Base-by-base conservation (phyloP, 1,284 basidiomycete species). In the Naganishia cerealis region DNA sequence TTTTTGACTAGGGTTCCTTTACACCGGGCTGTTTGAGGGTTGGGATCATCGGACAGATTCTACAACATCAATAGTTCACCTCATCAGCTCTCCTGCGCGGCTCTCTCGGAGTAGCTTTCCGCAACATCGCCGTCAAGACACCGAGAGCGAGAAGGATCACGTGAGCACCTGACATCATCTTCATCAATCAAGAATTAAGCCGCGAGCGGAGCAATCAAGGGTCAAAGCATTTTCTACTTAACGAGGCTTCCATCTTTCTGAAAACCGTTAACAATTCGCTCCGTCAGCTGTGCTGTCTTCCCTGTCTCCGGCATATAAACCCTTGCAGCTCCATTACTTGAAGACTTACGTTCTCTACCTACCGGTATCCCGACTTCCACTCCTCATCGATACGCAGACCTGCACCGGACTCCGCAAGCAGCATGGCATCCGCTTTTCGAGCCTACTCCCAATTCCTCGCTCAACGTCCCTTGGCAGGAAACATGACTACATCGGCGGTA, bases 401-500 rank as follows among this genome's bases (percentile, higher is more conserved):
- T 6, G 21, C 62, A 36, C 24, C 48, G 29, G 21, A 21, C 21
- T 29, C 38, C 12, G 6, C n/a, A 16, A 48, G 0, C 71, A 77
- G 24, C 16, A 81, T 80, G 79, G 72, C 80, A 26, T 72, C 71
- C 36, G 61, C 79, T 16, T 62, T 80, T 46, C 70, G 71, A 38
- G 73, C 75, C 15, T 81, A 81, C 70, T 72, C 76, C 36, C 63
- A 72, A 33, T 76, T 80, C 63, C 69, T 80, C 55, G 50, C 71
- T 6, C 71, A 77, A 38, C 71, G 75, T 38, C 80, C 80, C 29
- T 55, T 79, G 62, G 21, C 77, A 21, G 79, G 78, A 29, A 80
- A 80, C 72, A 73, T 78, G 48, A 71, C 74, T 24, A 78, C 79
- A 16, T 77, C 78, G 6, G 78, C 76, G 12, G 80, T 81, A 54